These are phyloP conservation scores for Phytophthora citricola DNA, from an alignment of 352 stramenopile genomes.

Conservation along the genomic window DNA sequence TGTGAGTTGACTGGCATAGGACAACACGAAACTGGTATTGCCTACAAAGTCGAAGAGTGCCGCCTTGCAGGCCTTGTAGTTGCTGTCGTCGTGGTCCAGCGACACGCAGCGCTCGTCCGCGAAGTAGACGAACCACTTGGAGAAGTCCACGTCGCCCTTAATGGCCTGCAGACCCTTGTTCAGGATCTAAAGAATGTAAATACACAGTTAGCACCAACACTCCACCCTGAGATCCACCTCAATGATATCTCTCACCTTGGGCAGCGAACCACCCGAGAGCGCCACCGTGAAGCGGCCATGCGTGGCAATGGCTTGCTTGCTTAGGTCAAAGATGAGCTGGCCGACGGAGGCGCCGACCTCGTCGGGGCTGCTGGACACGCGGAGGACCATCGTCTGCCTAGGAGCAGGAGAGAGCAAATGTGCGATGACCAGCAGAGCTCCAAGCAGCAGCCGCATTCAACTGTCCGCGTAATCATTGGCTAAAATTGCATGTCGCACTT, in stretches of 20 bases:
- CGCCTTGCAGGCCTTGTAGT: conserved; percentile 93
- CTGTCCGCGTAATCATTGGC: conserved; percentile 20
- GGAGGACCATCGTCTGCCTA: conserved; percentile 48
- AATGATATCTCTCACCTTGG: conserved; percentile 50
- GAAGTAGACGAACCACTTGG: conserved; percentile 98
- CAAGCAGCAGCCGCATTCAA: conserved; percentile 18
- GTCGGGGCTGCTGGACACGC: conserved; percentile 62
- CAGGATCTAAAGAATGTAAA: conserved; percentile 57
- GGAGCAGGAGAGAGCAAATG: conserved; percentile 13
- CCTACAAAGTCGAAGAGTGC: conserved; percentile 89
- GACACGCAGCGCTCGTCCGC: conserved; percentile 97
- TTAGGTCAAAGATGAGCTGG: conserved; percentile 70
- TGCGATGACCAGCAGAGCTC: not conserved
- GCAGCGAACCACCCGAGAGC: conserved; percentile 88
- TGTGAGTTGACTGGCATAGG: not conserved
- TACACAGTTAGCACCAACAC: not conserved
- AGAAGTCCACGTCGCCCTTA: conserved; percentile 90
- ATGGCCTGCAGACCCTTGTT: conserved; percentile 83
- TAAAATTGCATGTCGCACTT: conserved; percentile 17
- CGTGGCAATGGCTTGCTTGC: conserved; percentile 63
- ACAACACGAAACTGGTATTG: not conserved
- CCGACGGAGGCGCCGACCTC: conserved; percentile 68
- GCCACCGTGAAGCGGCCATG: conserved; percentile 82
- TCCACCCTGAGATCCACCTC: too few relatives aligned
- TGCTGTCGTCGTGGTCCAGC: conserved; percentile 94